A percentile compares a stretch with the other conserved stretches of the same genome.
Conservation (phyloP, 331 rosid genomes). For the Cucumis variabilis region DNA sequence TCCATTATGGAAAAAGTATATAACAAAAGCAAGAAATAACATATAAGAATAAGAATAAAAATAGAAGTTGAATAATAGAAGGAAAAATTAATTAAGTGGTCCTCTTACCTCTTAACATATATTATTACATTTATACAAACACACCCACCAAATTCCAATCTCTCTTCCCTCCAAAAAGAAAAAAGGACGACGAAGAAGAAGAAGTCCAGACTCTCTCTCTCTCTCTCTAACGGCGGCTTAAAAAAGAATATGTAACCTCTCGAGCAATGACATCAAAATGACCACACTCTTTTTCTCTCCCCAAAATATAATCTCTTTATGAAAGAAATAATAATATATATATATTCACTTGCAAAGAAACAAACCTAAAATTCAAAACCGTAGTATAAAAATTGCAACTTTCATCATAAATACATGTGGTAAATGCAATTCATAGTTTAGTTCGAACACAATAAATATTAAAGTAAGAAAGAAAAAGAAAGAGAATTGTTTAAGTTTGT, state of each 20-base stretch:
- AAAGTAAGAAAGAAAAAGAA: neutral
- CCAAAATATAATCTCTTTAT: too few species aligned
- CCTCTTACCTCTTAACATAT: neutral
- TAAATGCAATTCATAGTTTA: too few species aligned
- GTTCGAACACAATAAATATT: too few species aligned
- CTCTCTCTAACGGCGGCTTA: neutral
- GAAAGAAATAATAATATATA: too few species aligned
- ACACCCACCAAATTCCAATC: neutral
- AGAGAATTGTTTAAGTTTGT: neutral
- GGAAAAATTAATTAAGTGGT: neutral
- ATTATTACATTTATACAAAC: neutral
- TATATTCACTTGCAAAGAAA: too few species aligned
- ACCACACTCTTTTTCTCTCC: neutral
- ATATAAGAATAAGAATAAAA: neutral
- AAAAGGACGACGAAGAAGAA: too few species aligned
- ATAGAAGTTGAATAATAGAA: neutral
- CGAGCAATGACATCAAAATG: neutral
- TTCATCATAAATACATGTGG: too few species aligned
- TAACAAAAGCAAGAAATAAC: too few species aligned
- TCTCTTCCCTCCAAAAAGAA: too few species aligned
- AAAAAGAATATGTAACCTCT: neutral
- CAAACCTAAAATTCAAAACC: too few species aligned
- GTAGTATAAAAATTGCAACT: too few species aligned
- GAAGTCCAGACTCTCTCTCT: neutral
- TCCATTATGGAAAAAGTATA: too few species aligned